phyloP scores from a whole-genome alignment of 257 asterid species.

The Pogostemon cablin region DNA sequence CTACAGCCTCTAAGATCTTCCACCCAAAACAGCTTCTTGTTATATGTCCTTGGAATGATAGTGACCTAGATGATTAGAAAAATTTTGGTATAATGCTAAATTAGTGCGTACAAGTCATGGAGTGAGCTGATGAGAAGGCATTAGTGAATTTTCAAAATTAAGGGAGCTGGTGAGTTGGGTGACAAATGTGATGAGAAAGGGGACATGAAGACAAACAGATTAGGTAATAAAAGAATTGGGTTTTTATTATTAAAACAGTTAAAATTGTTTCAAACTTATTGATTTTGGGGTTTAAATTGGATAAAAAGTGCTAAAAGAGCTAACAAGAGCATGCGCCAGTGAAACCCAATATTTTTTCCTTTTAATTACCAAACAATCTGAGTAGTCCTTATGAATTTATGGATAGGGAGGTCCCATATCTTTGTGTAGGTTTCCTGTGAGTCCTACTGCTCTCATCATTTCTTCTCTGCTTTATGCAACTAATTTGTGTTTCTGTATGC shows the following conservation, averaged over 20 bases:
- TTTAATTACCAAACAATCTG: not conserved
- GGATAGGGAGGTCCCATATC: not conserved
- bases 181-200: slow-evolving; percentile 26
- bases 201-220: not conserved
- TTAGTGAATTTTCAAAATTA: not conserved
- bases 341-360: not conserved
- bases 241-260: slow-evolving; percentile 4
- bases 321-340: not conserved
- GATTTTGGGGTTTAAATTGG: slow-evolving; percentile 13
- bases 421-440: slow-evolving; percentile 3
- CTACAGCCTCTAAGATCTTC: too few species aligned
- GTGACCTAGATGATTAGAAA: too few species aligned
- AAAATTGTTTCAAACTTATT: not conserved
- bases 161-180: slow-evolving; percentile 13
- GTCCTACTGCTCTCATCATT: slow-evolving; percentile 12
- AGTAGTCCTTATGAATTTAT: not conserved
- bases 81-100: too few species aligned
- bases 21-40: too few species aligned
- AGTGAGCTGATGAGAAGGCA: not conserved
- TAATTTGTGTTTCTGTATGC: not conserved
- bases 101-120: too few species aligned
- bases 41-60: too few species aligned
- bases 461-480: slow-evolving; percentile 9
- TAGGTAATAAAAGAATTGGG: slow-evolving; percentile 14
- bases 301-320: not conserved